Base-by-base conservation (phyloP, 352 stramenopile genomes). In the Pythium pyrilobum region DNA sequence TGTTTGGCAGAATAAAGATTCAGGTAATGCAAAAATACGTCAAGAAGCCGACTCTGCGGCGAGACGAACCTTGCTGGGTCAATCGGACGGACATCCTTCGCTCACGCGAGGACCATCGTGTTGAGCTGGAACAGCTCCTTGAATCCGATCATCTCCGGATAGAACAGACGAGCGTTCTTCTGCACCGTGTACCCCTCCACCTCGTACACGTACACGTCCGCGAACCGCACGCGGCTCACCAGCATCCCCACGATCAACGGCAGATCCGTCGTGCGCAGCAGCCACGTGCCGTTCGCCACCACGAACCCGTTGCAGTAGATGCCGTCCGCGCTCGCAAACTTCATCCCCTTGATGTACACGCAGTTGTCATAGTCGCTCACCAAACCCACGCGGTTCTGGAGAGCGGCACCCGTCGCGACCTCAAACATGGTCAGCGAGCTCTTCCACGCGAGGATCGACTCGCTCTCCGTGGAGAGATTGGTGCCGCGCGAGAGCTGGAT, bases 291-390 rank as follows among this genome's bases (percentile, higher is more conserved):
- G 51, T 77, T 76, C 16, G 69, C 72, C 37, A 85, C 67, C 8
- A 82, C 70, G 45, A 70, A 85, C 1, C 75, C 75, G 45, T 69
- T 82, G 55, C 71, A 75, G 53, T 81, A 86, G 32, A 86, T 79
- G 5, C 71, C 75, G 16, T 82, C 74, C 5, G 62, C 43, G 3
- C 49, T 61, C 24, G 66, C 66, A 25, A 59, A 71, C 58, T 69
- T 69, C 24, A 64, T 50, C 18, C 62, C 66, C 10, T 64, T 67
- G 36, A 72, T 68, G 27, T 64, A 67, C 25, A 67, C 54, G 59
- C 66, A 81, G 37, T 70, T 85, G 9, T 76, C 64, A 50, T 85
- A 81, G n/a, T 63, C 62, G n/a, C 62, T 59, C n/a, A 71, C 52
- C 12, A 81, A 36, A 4, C 60, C 60, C 18, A 57, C 50, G 31